Base-by-base conservation (phyloP, 1,284 basidiomycete genomes). In the Tausonia pullulans region DNA sequence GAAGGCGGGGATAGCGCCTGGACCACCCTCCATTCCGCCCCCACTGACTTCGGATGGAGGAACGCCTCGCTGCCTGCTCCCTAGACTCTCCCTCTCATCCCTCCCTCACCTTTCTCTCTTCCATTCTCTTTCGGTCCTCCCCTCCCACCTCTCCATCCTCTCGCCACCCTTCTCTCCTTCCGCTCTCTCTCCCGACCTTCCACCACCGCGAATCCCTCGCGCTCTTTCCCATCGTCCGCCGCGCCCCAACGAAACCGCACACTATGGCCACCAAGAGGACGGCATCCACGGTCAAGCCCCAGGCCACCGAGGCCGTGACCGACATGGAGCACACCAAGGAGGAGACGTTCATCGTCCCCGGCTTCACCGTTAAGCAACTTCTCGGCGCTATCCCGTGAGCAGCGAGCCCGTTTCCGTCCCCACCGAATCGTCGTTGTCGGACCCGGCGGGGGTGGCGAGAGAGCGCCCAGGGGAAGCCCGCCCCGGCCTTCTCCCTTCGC, bases 341-440 rank as follows among this genome's bases (percentile, higher is more conserved):
- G 43, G 69, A 71, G 57, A 73, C 72, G 65, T 84, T 85, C 71
- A 74, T 83, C 58, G 87, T 92, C 67, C 90, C 90, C 49, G 85
- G 90, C 77, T 79, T 92, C 67, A 82, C 87, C 27, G 81, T 94
- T 74, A 93, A 92, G 78, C 88, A 94, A 59, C 77, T 97, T 67
- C 82, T 97, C 62, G 84, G 84, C 63, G 84, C 83, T 43, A 96
- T 98, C 74, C 94, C 92, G 90, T 92, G 73, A 71, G 75, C 73
- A 14, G 48, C 11, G 16, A 7, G 4, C 27, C n/a, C 40, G 13
- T 16, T 8, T 16, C 52, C 43, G 27, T 57, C 27, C 45, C 40
- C 40, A 27, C 16, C 27, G 4, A 13, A 50, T 50, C 69, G 84
- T 82, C 14, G 44, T 57, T 41, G 2, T 27, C 16, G 27, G 51